Conservation (phyloP, 2,329 filamentous ascomycete genomes). For the Aspergillus melleus region DNA sequence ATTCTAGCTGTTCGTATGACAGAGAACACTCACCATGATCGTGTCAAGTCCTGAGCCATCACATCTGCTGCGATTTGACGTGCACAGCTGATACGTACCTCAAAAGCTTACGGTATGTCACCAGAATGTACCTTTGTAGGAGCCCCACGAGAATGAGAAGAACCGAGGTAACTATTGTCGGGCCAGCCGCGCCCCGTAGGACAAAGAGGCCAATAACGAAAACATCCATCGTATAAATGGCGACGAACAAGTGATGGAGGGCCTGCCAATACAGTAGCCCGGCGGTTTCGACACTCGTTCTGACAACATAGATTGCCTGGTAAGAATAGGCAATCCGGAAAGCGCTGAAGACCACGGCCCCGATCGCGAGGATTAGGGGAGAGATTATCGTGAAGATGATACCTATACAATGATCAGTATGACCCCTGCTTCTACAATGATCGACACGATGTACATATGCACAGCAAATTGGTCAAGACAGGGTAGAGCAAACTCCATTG, state of each 20-base stretch:
- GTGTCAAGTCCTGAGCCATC: no score
- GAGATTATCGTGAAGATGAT: conserved; percentile 11
- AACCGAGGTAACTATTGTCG: neutral
- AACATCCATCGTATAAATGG: conserved; percentile 11
- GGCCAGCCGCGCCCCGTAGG: conserved; percentile 3
- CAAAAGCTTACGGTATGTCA: no score
- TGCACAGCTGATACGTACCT: no score
- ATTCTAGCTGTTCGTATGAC: no score
- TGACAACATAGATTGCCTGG: conserved; percentile 5
- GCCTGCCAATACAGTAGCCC: conserved; percentile 13
- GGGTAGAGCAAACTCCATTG: conserved; percentile 13
- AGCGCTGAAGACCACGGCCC: conserved; percentile 1
- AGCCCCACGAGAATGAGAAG: no score
- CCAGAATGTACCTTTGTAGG: no score
- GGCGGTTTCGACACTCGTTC: conserved; percentile 3
- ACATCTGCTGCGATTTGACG: no score
- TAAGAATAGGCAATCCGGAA: conserved; percentile 6
- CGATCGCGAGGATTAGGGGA: conserved; percentile 12
- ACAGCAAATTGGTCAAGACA: conserved; percentile 12
- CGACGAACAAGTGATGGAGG: conserved; percentile 12
- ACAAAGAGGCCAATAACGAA: conserved; percentile 11
- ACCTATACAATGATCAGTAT: neutral
- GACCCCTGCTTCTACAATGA: neutral
- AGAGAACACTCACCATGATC: no score
- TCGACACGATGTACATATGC: conserved; percentile 10